These are phyloP conservation scores for Scytalidium sp. DNA, from an alignment of 2,329 filamentous ascomycete species.

Conservation along the genomic window DNA sequence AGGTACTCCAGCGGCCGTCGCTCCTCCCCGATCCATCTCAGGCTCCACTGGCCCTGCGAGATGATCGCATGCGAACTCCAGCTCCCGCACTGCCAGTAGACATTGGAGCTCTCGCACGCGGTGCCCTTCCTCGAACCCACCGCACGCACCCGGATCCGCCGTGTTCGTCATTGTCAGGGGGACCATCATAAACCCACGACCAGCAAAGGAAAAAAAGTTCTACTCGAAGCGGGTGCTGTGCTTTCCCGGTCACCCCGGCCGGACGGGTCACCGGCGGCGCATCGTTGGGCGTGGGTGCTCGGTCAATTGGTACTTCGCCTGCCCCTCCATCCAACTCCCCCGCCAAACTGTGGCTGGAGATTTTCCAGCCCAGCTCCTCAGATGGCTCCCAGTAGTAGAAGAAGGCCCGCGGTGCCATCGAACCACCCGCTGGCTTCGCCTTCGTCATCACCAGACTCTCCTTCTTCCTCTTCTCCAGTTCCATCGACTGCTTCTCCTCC, in stretches of 20 bases:
- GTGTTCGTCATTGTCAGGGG: too few relatives aligned
- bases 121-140: too few relatives aligned
- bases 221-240: too few relatives aligned
- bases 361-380: slow-evolving; percentile 17
- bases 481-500: slow-evolving; percentile 7
- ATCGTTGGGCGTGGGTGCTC: background rate
- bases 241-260: too few relatives aligned
- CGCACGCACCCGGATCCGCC: too few relatives aligned
- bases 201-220: too few relatives aligned
- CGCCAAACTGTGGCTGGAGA: slow-evolving; percentile 21
- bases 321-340: slow-evolving; percentile 14
- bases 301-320: slow-evolving; percentile 3
- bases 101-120: too few relatives aligned
- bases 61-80: background rate
- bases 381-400: slow-evolving; percentile 22
- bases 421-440: background rate
- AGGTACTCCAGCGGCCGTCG: too few relatives aligned
- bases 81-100: too few relatives aligned
- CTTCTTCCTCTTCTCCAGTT: slow-evolving; percentile 9
- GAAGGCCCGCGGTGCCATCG: slow-evolving; percentile 20
- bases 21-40: background rate
- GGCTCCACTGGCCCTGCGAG: background rate
- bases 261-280: background rate
- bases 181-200: too few relatives aligned
- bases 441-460: background rate